Evolutionary conservation across 345 rosid species (phyloP).

Genomic region (Physaria fendleri): DNA sequence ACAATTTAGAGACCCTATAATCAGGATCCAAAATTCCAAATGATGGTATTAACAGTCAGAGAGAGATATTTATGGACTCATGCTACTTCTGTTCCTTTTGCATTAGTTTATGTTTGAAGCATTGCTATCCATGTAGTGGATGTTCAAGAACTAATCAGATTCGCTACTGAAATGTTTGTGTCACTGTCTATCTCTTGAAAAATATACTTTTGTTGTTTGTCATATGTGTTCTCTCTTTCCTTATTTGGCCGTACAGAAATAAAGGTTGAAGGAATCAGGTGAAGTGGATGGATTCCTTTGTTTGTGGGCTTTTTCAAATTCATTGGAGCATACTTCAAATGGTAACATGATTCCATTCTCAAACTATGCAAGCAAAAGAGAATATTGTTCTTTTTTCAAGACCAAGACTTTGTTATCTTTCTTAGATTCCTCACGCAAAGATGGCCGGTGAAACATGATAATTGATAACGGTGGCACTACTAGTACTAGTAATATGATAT

Average conservation of each 20-base stretch:
- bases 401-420: constrained; percentile 7
- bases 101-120: background rate
- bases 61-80: too few species aligned
- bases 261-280: constrained; percentile 17
- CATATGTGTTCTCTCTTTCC: background rate
- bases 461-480: background rate
- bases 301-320: constrained; percentile 18
- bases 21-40: too few species aligned
- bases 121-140: background rate
- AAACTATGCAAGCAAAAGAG: constrained; percentile 12
- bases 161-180: background rate
- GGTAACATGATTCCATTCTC: constrained; percentile 22
- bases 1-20: too few species aligned
- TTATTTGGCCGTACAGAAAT: background rate
- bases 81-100: background rate
- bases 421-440: constrained; percentile 10
- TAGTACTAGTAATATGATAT: background rate
- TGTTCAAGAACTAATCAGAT: constrained; percentile 14
- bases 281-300: constrained; percentile 14
- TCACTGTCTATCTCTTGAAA: background rate
- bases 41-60: too few species aligned
- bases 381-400: constrained; percentile 19
- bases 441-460: constrained; percentile 1
- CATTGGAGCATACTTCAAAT: constrained; percentile 22
- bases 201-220: constrained; percentile 11